These are phyloP conservation scores for Suhomyces taliae DNA, from an alignment of 1,139 yeast genomes.

Conservation along the genomic window DNA sequence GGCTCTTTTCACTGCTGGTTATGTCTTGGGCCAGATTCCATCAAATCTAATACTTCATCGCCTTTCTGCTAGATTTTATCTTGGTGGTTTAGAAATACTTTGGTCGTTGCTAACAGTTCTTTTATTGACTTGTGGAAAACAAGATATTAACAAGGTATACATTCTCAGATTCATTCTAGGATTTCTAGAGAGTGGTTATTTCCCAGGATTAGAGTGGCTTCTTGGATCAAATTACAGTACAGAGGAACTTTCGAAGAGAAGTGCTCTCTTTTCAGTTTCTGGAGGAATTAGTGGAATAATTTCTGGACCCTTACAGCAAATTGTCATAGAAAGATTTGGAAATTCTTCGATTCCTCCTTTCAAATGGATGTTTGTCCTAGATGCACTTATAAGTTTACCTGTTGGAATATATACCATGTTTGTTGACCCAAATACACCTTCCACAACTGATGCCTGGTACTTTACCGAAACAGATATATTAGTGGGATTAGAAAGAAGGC, in stretches of 20 bases:
- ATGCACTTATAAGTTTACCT: constrained; percentile 52
- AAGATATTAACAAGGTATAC: constrained; percentile 44
- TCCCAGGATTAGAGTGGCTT: constrained; percentile 46
- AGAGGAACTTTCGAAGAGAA: constrained; percentile 47
- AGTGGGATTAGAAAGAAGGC: constrained; percentile 40
- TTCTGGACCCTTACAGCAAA: constrained; percentile 48
- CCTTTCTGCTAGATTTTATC: constrained; percentile 53
- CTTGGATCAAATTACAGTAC: constrained; percentile 18
- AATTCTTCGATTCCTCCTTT: constrained; percentile 36
- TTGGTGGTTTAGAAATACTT: constrained; percentile 52
- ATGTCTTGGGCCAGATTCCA: constrained; percentile 61
- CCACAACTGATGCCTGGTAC: constrained; percentile 39
- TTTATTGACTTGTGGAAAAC: constrained; percentile 42
- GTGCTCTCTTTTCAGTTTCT: constrained; percentile 49
- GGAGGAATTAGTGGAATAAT: constrained; percentile 46
- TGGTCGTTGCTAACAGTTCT: constrained; percentile 60
- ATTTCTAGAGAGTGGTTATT: constrained; percentile 56
- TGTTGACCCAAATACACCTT: constrained; percentile 45
- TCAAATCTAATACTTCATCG: constrained; percentile 54
- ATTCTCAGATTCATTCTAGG: constrained; percentile 61
- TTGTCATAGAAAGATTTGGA: constrained; percentile 29
- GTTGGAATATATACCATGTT: constrained; percentile 43
- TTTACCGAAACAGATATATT: constrained; percentile 33
- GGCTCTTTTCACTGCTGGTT: constrained; percentile 59
- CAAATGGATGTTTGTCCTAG: constrained; percentile 56